Evolutionary conservation across 352 stramenopile genomes (phyloP), one percentile per base, ranked within the genome.

Genomic region (Pythium insidiosum): DNA sequence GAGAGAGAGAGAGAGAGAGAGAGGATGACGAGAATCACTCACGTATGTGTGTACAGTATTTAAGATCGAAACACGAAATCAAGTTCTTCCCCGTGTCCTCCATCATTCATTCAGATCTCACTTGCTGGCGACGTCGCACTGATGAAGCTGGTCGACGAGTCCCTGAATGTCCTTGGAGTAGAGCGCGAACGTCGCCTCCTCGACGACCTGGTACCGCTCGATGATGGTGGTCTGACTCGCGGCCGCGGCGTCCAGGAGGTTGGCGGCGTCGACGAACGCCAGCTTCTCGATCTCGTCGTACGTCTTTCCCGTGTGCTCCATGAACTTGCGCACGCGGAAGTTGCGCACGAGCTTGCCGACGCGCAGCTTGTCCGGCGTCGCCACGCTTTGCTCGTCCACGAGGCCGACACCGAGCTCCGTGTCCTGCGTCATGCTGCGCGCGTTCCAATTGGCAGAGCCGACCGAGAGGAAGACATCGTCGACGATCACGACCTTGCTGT

Each of bases 401-500:
- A 57, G 28, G 19, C 50, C 45, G 7, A 42, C 53, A 7, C 29
- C 43, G 13, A 68, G 34, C 29, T 63, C 58, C 38, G 50, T 52
- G 40, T 64, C 58, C 4, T 45, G 58, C 4, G 56, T 61, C 56
- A 66, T 66, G 28, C 56, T 66, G n/a, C 56, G 56, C 5, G 37
- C 44, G 37, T 66, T 66, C 56, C 56, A 66, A 25, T 63, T 67
- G 33, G 40, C 43, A 13, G 58, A 67, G 6, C 58, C 44, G 12
- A 63, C 35, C 9, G 49, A 57, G 6, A 64, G 13, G 21, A 58
- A 68, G 12, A 64, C 49, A 22, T 68, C 58, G 38, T 64, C 58
- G 9, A 57, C 36, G 15, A 84, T 22, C 29, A 84, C 33, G 7
- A 73, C 63, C 38, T 83, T 82, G 25, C 52, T 60, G 49, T 86